Evolutionary conservation across 2,329 filamentous ascomycete genomes (phyloP).

Genomic region (Botrytis fabae): DNA sequence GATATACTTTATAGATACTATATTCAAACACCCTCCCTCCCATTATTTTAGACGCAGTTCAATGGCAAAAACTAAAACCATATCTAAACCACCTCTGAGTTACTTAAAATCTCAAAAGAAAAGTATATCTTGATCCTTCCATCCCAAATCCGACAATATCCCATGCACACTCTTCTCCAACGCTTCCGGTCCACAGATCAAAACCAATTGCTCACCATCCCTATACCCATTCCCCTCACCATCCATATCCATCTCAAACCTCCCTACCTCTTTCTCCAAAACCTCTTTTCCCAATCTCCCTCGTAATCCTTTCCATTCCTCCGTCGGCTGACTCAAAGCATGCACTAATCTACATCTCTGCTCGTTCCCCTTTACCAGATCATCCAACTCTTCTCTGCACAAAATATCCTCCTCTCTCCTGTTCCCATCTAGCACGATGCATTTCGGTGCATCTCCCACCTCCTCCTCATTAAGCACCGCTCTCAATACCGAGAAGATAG

Average conservation of each 20-base stretch:
- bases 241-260: constrained; percentile 44
- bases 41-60: not conserved
- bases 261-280: constrained; percentile 58
- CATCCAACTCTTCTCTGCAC: constrained; percentile 70
- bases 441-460: constrained; percentile 61
- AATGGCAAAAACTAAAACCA: not conserved
- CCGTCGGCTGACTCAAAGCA: constrained; percentile 63
- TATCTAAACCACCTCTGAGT: not conserved
- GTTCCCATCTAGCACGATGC: constrained; percentile 78
- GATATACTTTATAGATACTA: not conserved
- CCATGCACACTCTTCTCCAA: constrained; percentile 68
- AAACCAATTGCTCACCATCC: constrained; percentile 56
- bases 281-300: constrained; percentile 67
- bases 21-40: not conserved
- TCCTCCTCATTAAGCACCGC: constrained; percentile 65
- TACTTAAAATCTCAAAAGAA: constrained; percentile 62
- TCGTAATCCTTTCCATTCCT: constrained; percentile 65
- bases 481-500: constrained; percentile 79
- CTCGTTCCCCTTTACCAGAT: constrained; percentile 53
- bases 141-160: constrained; percentile 62
- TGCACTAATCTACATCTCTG: constrained; percentile 66
- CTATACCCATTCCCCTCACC: not conserved
- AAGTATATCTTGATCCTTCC: constrained; percentile 69
- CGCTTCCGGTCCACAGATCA: constrained; percentile 77
- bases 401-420: constrained; percentile 78